These are phyloP conservation scores for Colletotrichum noveboracense DNA, from an alignment of 2,329 filamentous ascomycete genomes.

Conservation along the genomic window DNA sequence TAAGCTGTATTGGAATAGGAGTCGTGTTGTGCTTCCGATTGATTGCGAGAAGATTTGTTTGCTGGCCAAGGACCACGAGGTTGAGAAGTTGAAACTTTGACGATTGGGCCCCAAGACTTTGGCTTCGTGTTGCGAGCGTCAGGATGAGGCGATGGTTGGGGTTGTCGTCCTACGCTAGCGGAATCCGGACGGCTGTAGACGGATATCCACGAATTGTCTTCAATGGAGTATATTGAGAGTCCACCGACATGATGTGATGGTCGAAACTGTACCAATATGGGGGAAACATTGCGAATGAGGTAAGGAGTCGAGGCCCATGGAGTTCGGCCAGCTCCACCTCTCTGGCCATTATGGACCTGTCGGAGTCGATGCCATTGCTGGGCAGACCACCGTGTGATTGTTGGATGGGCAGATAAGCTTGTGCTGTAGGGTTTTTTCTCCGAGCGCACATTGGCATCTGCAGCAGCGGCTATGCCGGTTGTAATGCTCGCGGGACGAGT, in stretches of 20 bases:
- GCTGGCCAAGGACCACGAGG: background rate
- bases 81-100: background rate
- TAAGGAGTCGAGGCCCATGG: background rate
- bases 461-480: constrained; percentile 11
- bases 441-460: constrained; percentile 11
- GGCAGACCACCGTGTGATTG: constrained; percentile 8
- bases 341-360: background rate
- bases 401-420: constrained; percentile 6
- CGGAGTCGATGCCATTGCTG: constrained; percentile 12
- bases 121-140: background rate
- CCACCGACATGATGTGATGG: background rate
- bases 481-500: background rate
- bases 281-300: background rate
- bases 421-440: constrained; percentile 1
- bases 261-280: background rate
- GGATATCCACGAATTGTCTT: constrained; percentile 15
- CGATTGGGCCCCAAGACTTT: background rate
- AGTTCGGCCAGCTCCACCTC: constrained; percentile 1
- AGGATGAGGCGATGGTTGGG: background rate
- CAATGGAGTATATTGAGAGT: background rate
- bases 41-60: background rate
- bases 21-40: background rate
- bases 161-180: background rate
- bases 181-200: background rate
- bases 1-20: background rate